Conservation (phyloP, 805 yeast genomes). For the Hanseniaspora lindneri region DNA sequence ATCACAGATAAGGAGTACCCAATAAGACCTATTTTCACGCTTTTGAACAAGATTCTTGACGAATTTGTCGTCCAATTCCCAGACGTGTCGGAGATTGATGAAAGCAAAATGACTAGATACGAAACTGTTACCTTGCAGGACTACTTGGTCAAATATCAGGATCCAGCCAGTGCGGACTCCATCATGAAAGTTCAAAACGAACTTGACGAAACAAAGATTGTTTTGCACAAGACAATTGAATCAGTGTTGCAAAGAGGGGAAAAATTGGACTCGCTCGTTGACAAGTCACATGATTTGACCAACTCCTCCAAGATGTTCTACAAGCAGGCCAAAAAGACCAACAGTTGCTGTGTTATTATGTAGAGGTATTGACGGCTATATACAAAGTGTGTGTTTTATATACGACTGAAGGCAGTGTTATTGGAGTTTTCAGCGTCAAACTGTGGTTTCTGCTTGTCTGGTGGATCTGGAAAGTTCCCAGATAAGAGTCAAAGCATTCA, state of each 20-base stretch:
- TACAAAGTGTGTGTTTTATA: background rate
- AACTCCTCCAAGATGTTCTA: constrained; percentile 85
- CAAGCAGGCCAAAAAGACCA: constrained; percentile 91
- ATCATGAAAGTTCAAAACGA: constrained; percentile 96
- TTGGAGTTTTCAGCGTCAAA: background rate
- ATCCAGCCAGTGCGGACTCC: constrained; percentile 93
- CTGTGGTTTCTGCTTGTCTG: no score
- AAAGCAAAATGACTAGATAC: constrained; percentile 25
- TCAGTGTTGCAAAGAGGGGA: constrained; percentile 92
- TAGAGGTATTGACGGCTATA: constrained; percentile 23
- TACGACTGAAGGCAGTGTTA: no score
- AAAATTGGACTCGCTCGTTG: constrained; percentile 84
- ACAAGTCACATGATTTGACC: constrained; percentile 86
- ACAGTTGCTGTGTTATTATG: constrained; percentile 75
- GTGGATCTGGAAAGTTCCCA: no score
- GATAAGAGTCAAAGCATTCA: no score
- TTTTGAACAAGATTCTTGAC: constrained; percentile 80
- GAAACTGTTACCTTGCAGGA: constrained; percentile 32
- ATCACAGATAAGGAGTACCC: constrained; percentile 95
- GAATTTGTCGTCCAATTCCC: constrained; percentile 82
- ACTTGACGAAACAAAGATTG: constrained; percentile 93
- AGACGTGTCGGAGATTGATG: constrained; percentile 37
- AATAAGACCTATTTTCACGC: constrained; percentile 87
- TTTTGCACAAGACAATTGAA: constrained; percentile 89
- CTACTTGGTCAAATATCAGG: constrained; percentile 78